A percentile compares a stretch with the other conserved stretches of the same genome.
Conservation (phyloP, 1,284 basidiomycete species). For the Sanguinoderma infundibulare region DNA sequence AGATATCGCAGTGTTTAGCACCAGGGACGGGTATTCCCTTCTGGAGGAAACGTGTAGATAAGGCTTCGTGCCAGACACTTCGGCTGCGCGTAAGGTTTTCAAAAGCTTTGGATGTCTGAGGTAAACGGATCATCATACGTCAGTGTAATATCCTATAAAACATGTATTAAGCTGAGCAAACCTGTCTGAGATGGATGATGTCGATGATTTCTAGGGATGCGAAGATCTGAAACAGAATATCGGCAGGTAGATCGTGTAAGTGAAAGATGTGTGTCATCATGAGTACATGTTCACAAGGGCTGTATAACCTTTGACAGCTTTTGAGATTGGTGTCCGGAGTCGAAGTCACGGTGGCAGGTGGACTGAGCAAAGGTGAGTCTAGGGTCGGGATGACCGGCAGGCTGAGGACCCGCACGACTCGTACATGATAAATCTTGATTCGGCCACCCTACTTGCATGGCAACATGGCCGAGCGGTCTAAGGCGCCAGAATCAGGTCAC, state of each 20-base stretch:
- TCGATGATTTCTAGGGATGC: background rate
- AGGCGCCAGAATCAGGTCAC: conserved; percentile 26
- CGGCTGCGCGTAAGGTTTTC: conserved; percentile 46
- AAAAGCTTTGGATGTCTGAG: conserved; percentile 53
- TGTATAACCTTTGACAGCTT: too few species aligned
- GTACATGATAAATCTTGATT: too few species aligned
- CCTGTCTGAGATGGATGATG: conserved; percentile 1
- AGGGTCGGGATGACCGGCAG: too few species aligned
- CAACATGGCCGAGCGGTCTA: conserved; percentile 30
- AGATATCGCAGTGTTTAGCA: conserved; percentile 33
- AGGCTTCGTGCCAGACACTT: conserved; percentile 53
- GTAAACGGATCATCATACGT: background rate
- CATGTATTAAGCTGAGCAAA: background rate
- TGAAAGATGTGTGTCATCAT: background rate
- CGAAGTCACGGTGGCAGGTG: too few species aligned
- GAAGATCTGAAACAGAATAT: background rate
- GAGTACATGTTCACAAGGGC: too few species aligned
- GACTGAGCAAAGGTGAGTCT: too few species aligned
- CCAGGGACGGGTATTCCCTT: conserved; percentile 52
- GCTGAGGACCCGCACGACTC: too few species aligned
- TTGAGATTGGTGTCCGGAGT: too few species aligned
- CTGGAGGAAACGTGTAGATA: conserved; percentile 45
- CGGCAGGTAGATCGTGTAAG: background rate
- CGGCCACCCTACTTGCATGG: too few species aligned
- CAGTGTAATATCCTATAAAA: background rate